phyloP scores from a whole-genome alignment of 148 eudicot species.

The Rhododendron ferrugineum region DNA sequence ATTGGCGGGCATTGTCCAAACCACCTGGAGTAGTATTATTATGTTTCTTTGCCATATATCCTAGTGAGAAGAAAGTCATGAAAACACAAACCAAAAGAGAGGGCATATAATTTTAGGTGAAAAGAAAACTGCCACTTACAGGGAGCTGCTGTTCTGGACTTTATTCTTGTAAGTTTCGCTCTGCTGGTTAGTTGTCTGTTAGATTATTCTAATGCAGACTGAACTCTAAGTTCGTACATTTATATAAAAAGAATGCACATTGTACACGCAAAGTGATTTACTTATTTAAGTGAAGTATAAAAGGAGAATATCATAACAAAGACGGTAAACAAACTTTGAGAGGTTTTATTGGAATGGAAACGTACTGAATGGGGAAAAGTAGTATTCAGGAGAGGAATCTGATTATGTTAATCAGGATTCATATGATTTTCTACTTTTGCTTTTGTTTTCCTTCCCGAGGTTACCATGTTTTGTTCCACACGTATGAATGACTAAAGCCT shows the following conservation, averaged over 20 bases:
- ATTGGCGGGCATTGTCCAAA: not conserved
- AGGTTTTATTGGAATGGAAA: not conserved
- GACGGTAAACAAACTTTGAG: not conserved
- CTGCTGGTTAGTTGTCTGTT: not conserved
- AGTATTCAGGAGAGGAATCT: not conserved
- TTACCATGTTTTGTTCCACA: not conserved
- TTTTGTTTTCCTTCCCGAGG: not conserved
- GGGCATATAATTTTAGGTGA: not conserved
- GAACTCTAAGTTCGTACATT: not conserved
- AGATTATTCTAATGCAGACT: not conserved
- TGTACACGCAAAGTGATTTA: not conserved
- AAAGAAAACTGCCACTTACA: not conserved
- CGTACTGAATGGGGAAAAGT: not conserved
- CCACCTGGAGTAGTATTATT: not conserved
- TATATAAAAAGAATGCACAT: not conserved
- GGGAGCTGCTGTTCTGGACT: not conserved
- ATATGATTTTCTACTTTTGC: not conserved
- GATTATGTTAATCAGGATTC: not conserved
- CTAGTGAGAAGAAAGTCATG: not conserved
- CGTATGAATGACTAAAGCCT: not conserved
- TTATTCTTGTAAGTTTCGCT: not conserved
- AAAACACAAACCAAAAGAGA: not conserved
- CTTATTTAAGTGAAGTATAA: no score
- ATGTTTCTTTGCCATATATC: conserved; percentile 2
- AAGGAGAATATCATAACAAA: not conserved